Percentiles rank a stretch among this genome's conserved stretches.
These are phyloP conservation scores for Stephanodiscus minutulus DNA, from an alignment of 108 stramenopile species.

Conservation along the genomic window DNA sequence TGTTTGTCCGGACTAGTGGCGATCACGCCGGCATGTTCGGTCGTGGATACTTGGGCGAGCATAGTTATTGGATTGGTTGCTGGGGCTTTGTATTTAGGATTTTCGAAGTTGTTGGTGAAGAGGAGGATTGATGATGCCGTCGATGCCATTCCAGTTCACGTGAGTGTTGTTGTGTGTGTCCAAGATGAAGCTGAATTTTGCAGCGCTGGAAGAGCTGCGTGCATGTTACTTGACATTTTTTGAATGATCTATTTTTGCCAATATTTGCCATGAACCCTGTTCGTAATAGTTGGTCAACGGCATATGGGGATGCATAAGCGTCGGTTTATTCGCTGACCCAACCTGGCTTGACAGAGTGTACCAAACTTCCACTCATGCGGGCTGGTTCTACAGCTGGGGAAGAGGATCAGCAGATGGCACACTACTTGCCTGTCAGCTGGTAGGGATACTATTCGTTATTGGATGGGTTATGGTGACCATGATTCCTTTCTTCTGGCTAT, in stretches of 20 bases:
- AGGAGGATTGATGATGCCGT: conserved; percentile 91
- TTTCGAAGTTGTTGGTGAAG: conserved; percentile 60
- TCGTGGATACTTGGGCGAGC: conserved; percentile 85
- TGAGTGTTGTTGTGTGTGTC: conserved; percentile 23
- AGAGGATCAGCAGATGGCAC: conserved; percentile 52
- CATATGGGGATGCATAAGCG: conserved; percentile 45
- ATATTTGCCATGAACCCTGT: neutral
- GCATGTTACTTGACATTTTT: neutral
- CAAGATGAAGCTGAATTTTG: too few species aligned
- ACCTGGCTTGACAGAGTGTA: conserved; percentile 30
- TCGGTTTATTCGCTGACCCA: conserved; percentile 55
- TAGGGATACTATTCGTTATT: conserved; percentile 66
- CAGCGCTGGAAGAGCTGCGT: neutral
- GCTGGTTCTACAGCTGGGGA: conserved; percentile 72
- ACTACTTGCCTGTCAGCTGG: conserved; percentile 74
- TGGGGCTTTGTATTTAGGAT: conserved; percentile 71
- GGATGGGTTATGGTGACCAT: conserved; percentile 72
- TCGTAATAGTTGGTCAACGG: conserved; percentile 19
- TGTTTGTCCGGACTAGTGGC: conserved; percentile 60
- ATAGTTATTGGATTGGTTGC: conserved; percentile 80
- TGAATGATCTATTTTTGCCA: neutral
- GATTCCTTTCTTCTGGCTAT: conserved; percentile 67
- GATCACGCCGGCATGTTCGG: conserved; percentile 86
- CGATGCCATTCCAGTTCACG: conserved; percentile 93
- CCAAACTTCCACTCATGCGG: conserved; percentile 48